These are phyloP conservation scores for Carnegiea gigantea DNA, from an alignment of 179 eudicot species.

Conservation along the genomic window DNA sequence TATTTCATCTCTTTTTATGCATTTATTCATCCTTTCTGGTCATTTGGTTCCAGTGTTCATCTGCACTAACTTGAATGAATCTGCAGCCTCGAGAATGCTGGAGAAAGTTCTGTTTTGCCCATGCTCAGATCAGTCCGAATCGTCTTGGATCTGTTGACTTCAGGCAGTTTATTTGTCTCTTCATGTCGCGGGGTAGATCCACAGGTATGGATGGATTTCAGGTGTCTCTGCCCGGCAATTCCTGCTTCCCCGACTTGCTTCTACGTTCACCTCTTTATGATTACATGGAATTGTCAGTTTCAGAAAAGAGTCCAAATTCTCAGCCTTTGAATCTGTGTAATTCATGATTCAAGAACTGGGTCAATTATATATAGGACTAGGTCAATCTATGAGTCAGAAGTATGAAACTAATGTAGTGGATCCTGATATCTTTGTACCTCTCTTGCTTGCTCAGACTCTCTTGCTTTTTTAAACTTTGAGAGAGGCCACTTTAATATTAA, in stretches of 20 bases:
- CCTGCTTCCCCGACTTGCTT: background rate
- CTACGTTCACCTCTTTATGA: background rate
- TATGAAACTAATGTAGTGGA: no score
- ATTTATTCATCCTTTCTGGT: conserved; percentile 4
- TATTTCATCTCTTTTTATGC: background rate
- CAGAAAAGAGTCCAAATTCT: background rate
- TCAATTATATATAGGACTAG: background rate
- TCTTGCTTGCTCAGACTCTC: background rate
- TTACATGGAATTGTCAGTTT: background rate
- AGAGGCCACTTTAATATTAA: background rate
- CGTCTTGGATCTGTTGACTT: conserved; percentile 61
- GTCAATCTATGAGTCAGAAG: background rate
- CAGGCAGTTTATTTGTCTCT: conserved; percentile 42
- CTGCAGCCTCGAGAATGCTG: conserved; percentile 94
- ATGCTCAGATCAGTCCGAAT: conserved; percentile 86
- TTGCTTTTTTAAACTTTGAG: background rate
- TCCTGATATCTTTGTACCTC: background rate
- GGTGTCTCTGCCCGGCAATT: conserved; percentile 8
- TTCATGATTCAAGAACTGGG: background rate
- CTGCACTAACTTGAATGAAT: conserved; percentile 22
- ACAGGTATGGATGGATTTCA: conserved; percentile 40
- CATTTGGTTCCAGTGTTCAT: conserved; percentile 7
- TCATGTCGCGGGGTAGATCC: conserved; percentile 49
- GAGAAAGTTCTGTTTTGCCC: conserved; percentile 79
- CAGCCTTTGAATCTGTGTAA: background rate